Evolutionary conservation across 1,284 basidiomycete genomes (phyloP), one percentile per base, ranked within the genome.

Genomic region (Lentinula novae-zelandiae): DNA sequence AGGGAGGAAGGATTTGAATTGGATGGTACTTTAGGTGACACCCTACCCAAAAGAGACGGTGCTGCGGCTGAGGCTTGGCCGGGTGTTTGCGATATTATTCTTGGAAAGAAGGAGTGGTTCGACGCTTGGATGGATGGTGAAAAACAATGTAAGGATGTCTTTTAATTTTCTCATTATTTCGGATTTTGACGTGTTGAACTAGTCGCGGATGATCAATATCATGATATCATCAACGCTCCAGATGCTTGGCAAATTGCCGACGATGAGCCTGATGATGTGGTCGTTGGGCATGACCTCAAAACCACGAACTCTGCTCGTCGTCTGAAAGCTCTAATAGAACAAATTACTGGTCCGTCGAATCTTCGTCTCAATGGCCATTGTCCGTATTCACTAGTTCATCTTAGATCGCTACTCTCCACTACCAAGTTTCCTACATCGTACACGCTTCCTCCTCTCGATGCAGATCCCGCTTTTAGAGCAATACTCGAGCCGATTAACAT

Each of bases 181-280:
- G 7, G 27, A 5, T 36, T 40, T 12, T 42, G 34, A 56, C 44
- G 27, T 22, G 27, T 33, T 57, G 13, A 49, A 69, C 12, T 53
- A 90, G 92, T 96, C 68, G 85, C 89, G 3, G 84, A 93, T 67
- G 82, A 85, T 57, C 87, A 90, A 68, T 97, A 91, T 69, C 83
- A 92, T 63, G 86, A 91, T 44, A 90, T 96, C 54, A 91, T 97
- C 63, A 84, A 84, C 52, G 79, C 89, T 1, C 68, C 85, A 0
- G 90, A 95, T 62, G 96, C 96, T 0, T 99, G 96, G 96, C 79
- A 82, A n/a, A 85, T 97, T 53, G 82, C 83, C 34, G 87, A 92
- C 52, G 91, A 90, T 55, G 80, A 85, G 22, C 75, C 76, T 0
- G 83, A 78, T 20, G 81, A 85, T 44, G 80, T 80, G 6, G 78